Evolutionary conservation across 2,329 filamentous ascomycete genomes (phyloP).

Genomic region (Onygenales sp.): DNA sequence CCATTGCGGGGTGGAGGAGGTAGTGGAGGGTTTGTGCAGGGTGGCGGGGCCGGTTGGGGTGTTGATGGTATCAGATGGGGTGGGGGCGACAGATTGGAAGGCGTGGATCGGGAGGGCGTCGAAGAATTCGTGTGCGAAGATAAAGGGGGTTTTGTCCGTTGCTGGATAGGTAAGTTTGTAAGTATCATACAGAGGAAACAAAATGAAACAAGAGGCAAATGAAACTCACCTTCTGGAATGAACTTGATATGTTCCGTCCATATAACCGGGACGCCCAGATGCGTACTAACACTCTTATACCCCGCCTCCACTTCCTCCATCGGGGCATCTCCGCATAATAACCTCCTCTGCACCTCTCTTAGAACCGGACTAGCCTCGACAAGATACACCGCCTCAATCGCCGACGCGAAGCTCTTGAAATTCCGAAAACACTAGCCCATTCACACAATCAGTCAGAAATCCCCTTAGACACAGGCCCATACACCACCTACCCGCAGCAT

Average conservation of each 20-base stretch:
- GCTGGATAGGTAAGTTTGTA: constrained; percentile 31
- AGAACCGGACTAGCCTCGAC: constrained; percentile 85
- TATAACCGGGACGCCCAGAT: constrained; percentile 62
- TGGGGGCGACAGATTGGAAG: constrained; percentile 64
- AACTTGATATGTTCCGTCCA: constrained; percentile 87
- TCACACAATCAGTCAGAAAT: constrained; percentile 1
- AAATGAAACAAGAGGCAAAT: constrained; percentile 5
- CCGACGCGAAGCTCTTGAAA: constrained; percentile 67
- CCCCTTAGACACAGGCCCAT: neutral
- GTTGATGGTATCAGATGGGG: constrained; percentile 38
- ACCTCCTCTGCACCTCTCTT: constrained; percentile 64
- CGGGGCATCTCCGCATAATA: constrained; percentile 64
- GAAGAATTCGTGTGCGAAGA: constrained; percentile 97
- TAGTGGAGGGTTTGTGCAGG: constrained; percentile 28
- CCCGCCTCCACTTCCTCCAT: constrained; percentile 65
- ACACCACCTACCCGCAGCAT: constrained; percentile 62
- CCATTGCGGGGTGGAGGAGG: constrained; percentile 53
- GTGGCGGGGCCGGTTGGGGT: constrained; percentile 40
- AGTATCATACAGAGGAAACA: constrained; percentile 9
- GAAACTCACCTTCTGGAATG: constrained; percentile 56
- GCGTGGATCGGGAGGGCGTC: constrained; percentile 93
- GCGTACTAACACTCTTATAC: constrained; percentile 65
- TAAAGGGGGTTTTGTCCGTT: constrained; percentile 69
- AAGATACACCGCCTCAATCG: constrained; percentile 81
- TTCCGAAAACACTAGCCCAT: constrained; percentile 64